phyloP scores from a whole-genome alignment of 176 grass and related monocot species.

The Cymbopogon citratus region DNA sequence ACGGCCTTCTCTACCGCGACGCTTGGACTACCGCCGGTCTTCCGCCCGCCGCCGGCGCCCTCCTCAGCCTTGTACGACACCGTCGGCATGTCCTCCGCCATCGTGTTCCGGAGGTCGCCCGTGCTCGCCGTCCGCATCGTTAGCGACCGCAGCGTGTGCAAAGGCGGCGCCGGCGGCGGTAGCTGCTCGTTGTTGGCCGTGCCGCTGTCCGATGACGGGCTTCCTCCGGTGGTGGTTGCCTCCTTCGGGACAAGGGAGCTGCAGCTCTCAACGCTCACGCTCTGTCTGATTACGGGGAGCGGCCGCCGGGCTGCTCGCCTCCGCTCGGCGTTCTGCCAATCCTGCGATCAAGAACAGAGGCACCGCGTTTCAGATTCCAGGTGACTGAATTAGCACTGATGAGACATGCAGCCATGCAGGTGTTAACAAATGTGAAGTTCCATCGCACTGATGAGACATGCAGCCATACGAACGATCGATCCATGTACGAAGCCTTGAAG shows the following conservation, averaged over 20 bases:
- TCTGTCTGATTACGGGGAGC: slow-evolving; percentile 22
- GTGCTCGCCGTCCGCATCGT: slow-evolving; percentile 50
- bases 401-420: neutral
- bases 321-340: neutral
- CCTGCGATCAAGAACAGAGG: neutral
- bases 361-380: neutral
- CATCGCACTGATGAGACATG: neutral
- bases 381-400: neutral
- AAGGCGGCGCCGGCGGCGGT: neutral
- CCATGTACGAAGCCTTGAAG: too few relatives aligned
- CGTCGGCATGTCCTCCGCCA: slow-evolving; percentile 96
- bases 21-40: slow-evolving; percentile 77
- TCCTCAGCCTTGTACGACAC: slow-evolving; percentile 61
- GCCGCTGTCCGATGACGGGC: neutral
- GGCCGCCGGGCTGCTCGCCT: slow-evolving; percentile 9
- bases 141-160: slow-evolving; percentile 40
- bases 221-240: neutral
- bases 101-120: slow-evolving; percentile 55
- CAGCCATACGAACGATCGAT: too few relatives aligned
- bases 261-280: neutral
- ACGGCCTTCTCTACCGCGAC: too few relatives aligned
- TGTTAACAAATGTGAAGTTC: neutral
- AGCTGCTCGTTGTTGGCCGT: neutral
- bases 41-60: slow-evolving; percentile 46
- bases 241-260: neutral